Evolutionary conservation across 805 yeast genomes (phyloP), one percentile per base, ranked within the genome.

Genomic region (Saccharomyces mikatae): DNA sequence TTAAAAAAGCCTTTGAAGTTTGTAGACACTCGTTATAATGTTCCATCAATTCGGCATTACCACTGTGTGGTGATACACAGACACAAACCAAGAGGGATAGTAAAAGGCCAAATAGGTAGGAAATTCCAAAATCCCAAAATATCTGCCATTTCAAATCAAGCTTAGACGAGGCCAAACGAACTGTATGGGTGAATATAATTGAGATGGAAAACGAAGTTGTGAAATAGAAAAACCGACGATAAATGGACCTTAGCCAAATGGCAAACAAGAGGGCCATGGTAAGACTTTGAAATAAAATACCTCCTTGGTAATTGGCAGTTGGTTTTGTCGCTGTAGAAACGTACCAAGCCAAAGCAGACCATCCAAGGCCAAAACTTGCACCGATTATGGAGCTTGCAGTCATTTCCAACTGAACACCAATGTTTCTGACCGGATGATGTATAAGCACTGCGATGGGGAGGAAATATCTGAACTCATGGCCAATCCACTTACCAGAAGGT

Each of bases 381-480:
- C 82, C 82, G 0, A 71, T 0, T 2, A 74, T 61, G 0, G 81
- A 74, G 13, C 65, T 65, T 2, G 73, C 1, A 0, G 79, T 71
- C 53, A 78, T 72, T 59, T 78, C 82, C 2, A 76, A 13, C 60
- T 79, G 82, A 1, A 76, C 70, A 10, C 82, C 81, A 6, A 76
- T 51, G 4, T 73, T 67, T 52, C 79, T 73, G 1, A 72, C 77
- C 0, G 82, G 80, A 61, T 79, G 83, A 52, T 75, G 77, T 10
- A 78, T 59, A 4, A 79, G 36, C 0, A 71, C 70, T 0, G 80
- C 74, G 1, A 78, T 51, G 1, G 80, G 79, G 26, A 76, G 56
- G 47, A 78, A 74, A 50, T 70, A 72, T 31, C 77, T 58, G 52
- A 68, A 66, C 24, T 58, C 54, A 6, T 65, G 63, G 3, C 80